Percentiles rank a stretch among this genome's conserved stretches.
Conservation (phyloP, 345 rosid genomes). For the Fremontodendron californicum region DNA sequence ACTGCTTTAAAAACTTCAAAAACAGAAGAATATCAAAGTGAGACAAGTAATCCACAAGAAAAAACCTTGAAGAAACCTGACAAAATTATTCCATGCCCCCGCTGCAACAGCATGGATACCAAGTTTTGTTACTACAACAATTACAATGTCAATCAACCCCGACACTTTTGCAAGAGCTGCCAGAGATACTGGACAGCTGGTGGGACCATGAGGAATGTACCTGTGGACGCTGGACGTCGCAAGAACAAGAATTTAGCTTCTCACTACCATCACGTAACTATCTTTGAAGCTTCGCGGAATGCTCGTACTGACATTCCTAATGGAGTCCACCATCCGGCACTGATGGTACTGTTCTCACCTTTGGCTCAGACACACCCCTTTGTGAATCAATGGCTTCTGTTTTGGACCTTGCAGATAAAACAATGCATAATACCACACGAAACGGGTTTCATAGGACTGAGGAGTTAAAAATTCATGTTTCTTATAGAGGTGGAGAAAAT, state of each 20-base stretch:
- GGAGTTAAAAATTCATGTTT: constrained; percentile 30
- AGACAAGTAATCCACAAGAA: constrained; percentile 49
- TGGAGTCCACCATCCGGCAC: constrained; percentile 49
- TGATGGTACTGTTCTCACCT: constrained; percentile 70
- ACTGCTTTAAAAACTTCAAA: constrained; percentile 29
- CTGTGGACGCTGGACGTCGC: constrained; percentile 93
- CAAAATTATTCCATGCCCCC: constrained; percentile 85
- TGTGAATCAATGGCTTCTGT: constrained; percentile 87
- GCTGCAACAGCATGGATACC: constrained; percentile 94
- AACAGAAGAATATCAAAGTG: constrained; percentile 48
- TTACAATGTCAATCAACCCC: constrained; percentile 90
- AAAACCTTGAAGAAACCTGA: constrained; percentile 75
- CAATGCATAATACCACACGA: constrained; percentile 32
- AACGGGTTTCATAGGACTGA: constrained; percentile 59
- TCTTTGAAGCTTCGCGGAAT: constrained; percentile 64
- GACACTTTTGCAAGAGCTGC: constrained; percentile 92
- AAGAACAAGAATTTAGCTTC: constrained; percentile 81
- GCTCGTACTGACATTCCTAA: constrained; percentile 45
- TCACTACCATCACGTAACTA: constrained; percentile 62
- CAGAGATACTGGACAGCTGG: constrained; percentile 99
- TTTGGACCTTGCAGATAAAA: constrained; percentile 68
- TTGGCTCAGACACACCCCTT: constrained; percentile 68
- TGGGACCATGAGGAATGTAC: constrained; percentile 95
- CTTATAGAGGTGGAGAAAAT: constrained; percentile 31
- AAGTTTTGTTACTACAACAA: constrained; percentile 96